These are phyloP conservation scores for Piedraia hortae DNA, from an alignment of 2,329 filamentous ascomycete genomes.

Conservation along the genomic window DNA sequence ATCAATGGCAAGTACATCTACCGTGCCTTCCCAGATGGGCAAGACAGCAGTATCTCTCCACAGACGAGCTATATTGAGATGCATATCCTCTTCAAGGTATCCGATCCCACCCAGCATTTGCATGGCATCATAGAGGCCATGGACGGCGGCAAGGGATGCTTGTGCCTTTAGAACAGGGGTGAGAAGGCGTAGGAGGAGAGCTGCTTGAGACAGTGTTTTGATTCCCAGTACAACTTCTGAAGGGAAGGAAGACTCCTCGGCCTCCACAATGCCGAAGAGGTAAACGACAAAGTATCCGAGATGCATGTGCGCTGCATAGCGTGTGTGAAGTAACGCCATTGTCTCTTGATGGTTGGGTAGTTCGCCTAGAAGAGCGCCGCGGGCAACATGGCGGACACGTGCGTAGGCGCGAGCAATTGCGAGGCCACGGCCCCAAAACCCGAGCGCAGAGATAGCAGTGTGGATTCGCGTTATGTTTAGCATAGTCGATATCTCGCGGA, in stretches of 20 bases:
- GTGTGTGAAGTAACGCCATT: conserved; percentile 3
- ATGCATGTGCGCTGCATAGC: conserved; percentile 3
- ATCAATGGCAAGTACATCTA: conserved; percentile 3
- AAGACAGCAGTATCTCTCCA: conserved; percentile 2
- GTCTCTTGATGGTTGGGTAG: conserved; percentile 4
- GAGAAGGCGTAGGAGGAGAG: conserved; percentile 4
- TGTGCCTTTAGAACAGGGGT: conserved; percentile 4
- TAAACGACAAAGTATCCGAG: conserved; percentile 5
- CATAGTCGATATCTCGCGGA: conserved; percentile 22
- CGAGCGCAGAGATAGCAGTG: conserved; percentile 4
- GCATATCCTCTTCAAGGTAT: conserved; percentile 4
- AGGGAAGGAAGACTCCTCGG: conserved; percentile 1
- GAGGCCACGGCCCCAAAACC: conserved; percentile 4
- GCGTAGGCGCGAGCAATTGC: conserved; percentile 4
- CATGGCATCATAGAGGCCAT: conserved; percentile 4
- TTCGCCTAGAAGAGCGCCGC: conserved; percentile 3
- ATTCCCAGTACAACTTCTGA: not conserved
- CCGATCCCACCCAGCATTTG: conserved; percentile 4
- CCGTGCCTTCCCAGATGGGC: conserved; percentile 4
- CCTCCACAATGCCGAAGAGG: conserved; percentile 4
- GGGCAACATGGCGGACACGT: conserved; percentile 1
- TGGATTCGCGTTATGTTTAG: conserved; percentile 3
- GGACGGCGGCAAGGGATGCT: conserved; percentile 3
- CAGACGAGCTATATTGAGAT: conserved; percentile 3
- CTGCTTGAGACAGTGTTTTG: conserved; percentile 2